Base-by-base conservation (phyloP, 164 flowering plant species). In the Tinospora cordifolia region DNA sequence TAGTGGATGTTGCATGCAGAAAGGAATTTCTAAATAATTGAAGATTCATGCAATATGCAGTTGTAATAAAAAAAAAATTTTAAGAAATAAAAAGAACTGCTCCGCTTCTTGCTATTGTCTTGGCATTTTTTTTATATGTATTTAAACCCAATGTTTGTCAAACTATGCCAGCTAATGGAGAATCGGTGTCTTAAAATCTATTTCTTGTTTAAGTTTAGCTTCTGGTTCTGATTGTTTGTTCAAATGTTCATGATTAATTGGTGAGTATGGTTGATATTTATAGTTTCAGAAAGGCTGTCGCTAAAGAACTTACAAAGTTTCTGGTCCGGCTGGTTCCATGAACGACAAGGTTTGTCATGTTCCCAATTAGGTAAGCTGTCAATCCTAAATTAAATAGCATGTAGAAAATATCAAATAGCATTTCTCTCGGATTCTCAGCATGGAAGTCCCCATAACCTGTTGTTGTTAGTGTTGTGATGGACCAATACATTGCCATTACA, bases 291-390 rank as follows among this genome's bases (percentile, higher is more conserved):
- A 19, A 8, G 21, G 60, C 9, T 54, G n/a, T 21, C n/a, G 60
- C 24, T 54, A 67, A 71, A 74, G 39, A 46, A 70, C 97, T 21
- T 86, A 95, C 99, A 70, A 92, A 95, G 70, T 80, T 83, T 82
- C 96, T 87, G 73, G 99, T 95, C 74, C 94, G 87, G 83, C 97
- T 87, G 72, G 99, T 92, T 84, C 98, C 85, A 74, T 90, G 94
- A 71, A 94, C 99, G 0, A 92, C 89, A 9, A 94, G 99, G 78
- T 94, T 94, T 27, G 98, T 94, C 99, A 94, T 94, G 84, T 94
- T 94, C 26, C 99, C 98, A 14, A 94, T 94, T 77, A 94, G 83
- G 80, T 94, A 94, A 22, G 99, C 81, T 10, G 97, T 89, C 69
- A 94, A 76, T 59, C 97, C 99, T 80, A 92, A 79, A 84, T 92